Evolutionary conservation across 345 rosid species (phyloP).

Genomic region (Euphorbia peplus): DNA sequence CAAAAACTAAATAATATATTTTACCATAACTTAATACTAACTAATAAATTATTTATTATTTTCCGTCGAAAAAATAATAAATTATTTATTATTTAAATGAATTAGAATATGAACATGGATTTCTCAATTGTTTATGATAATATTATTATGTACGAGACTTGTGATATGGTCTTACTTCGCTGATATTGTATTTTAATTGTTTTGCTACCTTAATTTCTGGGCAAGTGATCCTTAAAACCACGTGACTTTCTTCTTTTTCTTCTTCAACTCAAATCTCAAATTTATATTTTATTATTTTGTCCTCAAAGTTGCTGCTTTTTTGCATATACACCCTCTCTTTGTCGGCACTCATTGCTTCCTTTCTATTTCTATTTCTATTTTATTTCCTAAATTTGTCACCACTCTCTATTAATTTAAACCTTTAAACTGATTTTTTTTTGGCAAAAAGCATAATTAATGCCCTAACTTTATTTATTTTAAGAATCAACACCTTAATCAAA

Average conservation of each 20-base stretch:
- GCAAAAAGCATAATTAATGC: too few species aligned
- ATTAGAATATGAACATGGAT: too few species aligned
- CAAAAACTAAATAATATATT: too few species aligned
- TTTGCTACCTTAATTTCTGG: constrained; percentile 26
- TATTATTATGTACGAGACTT: not conserved
- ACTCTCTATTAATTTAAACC: too few species aligned
- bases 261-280: not conserved
- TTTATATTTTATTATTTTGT: not conserved
- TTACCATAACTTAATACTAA: too few species aligned
- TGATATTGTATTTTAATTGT: not conserved
- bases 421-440: too few species aligned
- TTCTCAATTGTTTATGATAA: not conserved
- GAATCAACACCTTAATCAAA: too few species aligned
- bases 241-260: constrained; percentile 18
- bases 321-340: not conserved
- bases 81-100: too few species aligned
- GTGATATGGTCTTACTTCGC: not conserved
- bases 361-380: not conserved
- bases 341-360: not conserved
- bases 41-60: too few species aligned
- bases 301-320: constrained; percentile 1
- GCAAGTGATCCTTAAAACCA: constrained; percentile 25
- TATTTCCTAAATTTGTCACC: not conserved
- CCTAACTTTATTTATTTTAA: too few species aligned
- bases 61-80: too few species aligned